Percentiles rank a stretch among this genome's conserved stretches.
These are phyloP conservation scores for Penicillium sp. DNA, from an alignment of 2,329 filamentous ascomycete species.

Conservation along the genomic window DNA sequence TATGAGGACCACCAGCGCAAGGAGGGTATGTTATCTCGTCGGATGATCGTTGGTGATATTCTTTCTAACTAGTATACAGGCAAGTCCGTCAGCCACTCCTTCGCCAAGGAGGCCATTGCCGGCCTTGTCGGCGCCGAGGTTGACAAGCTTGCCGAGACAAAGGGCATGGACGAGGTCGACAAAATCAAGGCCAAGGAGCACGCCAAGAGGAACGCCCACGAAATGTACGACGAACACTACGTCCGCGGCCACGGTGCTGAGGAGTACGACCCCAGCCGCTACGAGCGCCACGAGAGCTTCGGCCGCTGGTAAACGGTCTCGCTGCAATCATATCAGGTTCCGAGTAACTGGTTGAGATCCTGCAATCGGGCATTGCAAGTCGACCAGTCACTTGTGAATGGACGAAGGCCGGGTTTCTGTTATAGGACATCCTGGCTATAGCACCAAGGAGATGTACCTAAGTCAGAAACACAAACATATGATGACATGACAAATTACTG, in stretches of 20 bases:
- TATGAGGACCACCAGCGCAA: slow-evolving; percentile 73
- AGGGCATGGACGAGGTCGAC: slow-evolving; percentile 62
- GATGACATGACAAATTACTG: slow-evolving; percentile 2
- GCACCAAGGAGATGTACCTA: background rate
- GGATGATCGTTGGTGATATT: background rate
- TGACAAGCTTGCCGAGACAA: slow-evolving; percentile 71
- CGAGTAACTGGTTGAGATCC: background rate
- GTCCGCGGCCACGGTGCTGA: slow-evolving; percentile 44
- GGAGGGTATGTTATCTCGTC: slow-evolving; percentile 54
- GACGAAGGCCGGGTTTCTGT: slow-evolving; percentile 9
- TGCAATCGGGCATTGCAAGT: background rate
- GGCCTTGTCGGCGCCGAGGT: slow-evolving; percentile 72
- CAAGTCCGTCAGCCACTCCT: slow-evolving; percentile 67
- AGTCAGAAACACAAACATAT: slow-evolving; percentile 8
- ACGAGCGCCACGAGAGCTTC: slow-evolving; percentile 33
- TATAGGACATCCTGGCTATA: slow-evolving; percentile 7
- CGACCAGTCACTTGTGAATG: background rate
- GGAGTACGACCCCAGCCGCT: slow-evolving; percentile 54
- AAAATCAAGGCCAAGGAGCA: slow-evolving; percentile 58
- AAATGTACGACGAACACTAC: slow-evolving; percentile 65
- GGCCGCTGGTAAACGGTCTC: slow-evolving; percentile 24
- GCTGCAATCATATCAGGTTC: background rate
- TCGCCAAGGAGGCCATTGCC: slow-evolving; percentile 75
- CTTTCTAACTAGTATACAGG: slow-evolving; percentile 44
- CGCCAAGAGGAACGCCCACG: slow-evolving; percentile 57